Evolutionary conservation across 2,329 filamentous ascomycete genomes (phyloP).

Genomic region (Penicillium sp.): DNA sequence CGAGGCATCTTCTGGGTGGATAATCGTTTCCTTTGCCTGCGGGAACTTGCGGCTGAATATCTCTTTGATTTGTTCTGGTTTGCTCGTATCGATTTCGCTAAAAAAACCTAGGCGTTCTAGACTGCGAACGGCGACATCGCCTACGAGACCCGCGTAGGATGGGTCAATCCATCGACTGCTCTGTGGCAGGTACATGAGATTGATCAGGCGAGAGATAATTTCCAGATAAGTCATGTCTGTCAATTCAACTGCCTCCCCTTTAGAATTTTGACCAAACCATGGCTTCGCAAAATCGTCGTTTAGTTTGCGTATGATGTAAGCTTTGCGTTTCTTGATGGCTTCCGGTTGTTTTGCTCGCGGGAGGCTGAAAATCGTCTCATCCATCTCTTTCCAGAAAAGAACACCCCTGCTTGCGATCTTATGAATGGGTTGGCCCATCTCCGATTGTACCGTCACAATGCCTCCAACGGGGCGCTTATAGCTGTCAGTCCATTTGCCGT

Average conservation of each 20-base stretch:
- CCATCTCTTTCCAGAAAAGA: conserved; percentile 36
- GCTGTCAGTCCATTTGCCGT: conserved; percentile 83
- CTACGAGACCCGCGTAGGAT: conserved; percentile 75
- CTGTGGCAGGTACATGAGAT: conserved; percentile 86
- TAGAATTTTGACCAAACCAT: conserved; percentile 85
- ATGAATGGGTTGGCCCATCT: conserved; percentile 41
- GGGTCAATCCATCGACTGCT: conserved; percentile 74
- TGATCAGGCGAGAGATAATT: conserved; percentile 78
- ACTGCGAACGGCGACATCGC: conserved; percentile 64
- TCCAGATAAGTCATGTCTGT: conserved; percentile 95
- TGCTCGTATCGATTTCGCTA: background rate
- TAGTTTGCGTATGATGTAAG: conserved; percentile 77
- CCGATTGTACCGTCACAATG: conserved; percentile 74
- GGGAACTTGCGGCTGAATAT: background rate
- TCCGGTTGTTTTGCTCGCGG: conserved; percentile 55
- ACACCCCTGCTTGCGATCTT: conserved; percentile 38
- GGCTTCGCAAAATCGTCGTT: conserved; percentile 96
- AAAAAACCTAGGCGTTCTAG: background rate
- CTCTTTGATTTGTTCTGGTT: background rate
- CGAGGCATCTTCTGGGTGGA: background rate
- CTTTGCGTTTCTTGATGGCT: conserved; percentile 44
- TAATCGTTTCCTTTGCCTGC: background rate
- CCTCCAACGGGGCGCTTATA: conserved; percentile 89
- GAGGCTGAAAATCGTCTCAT: conserved; percentile 21
- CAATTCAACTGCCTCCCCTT: conserved; percentile 75